phyloP scores from a whole-genome alignment of 1,139 yeast genomes.

The Kodamaea fungicola region DNA sequence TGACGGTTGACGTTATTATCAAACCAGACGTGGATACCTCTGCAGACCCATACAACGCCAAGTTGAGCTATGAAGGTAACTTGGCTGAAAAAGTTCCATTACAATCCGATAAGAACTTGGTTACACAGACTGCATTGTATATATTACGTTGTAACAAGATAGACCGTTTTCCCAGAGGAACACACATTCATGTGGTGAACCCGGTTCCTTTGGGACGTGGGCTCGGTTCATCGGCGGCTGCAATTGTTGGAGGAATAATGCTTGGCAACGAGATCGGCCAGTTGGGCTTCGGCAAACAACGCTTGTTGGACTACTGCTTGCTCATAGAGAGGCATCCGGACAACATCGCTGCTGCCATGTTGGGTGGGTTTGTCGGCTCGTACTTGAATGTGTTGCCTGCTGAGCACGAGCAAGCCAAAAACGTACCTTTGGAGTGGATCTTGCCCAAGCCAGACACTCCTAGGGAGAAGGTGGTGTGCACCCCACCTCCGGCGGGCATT shows the following conservation, averaged over 20 bases:
- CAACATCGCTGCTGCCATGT: constrained; percentile 97
- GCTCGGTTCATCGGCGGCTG: constrained; percentile 97
- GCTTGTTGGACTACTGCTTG: constrained; percentile 90
- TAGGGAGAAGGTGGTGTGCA: constrained; percentile 37
- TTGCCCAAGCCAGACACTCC: constrained; percentile 70
- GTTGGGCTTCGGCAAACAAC: constrained; percentile 65
- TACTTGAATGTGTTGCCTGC: constrained; percentile 77
- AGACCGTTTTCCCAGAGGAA: constrained; percentile 74
- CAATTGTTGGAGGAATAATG: constrained; percentile 96
- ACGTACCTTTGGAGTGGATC: constrained; percentile 80
- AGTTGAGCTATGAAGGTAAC: constrained; percentile 65
- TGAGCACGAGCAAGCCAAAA: constrained; percentile 67
- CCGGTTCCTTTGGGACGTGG: constrained; percentile 98
- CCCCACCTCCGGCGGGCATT: constrained; percentile 72
- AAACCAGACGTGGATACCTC: constrained; percentile 54
- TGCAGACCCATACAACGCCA: constrained; percentile 65
- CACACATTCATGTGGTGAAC: constrained; percentile 75
- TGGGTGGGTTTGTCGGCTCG: constrained; percentile 97
- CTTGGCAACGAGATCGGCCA: constrained; percentile 82
- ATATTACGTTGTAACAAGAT: constrained; percentile 80
- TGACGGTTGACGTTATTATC: constrained; percentile 64
- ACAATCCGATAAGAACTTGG: constrained; percentile 70
- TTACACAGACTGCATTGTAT: constrained; percentile 89
- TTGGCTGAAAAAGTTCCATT: constrained; percentile 81
- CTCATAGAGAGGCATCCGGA: constrained; percentile 99